Conservation (phyloP, 148 eudicot genomes). For the Chenopodium album region DNA sequence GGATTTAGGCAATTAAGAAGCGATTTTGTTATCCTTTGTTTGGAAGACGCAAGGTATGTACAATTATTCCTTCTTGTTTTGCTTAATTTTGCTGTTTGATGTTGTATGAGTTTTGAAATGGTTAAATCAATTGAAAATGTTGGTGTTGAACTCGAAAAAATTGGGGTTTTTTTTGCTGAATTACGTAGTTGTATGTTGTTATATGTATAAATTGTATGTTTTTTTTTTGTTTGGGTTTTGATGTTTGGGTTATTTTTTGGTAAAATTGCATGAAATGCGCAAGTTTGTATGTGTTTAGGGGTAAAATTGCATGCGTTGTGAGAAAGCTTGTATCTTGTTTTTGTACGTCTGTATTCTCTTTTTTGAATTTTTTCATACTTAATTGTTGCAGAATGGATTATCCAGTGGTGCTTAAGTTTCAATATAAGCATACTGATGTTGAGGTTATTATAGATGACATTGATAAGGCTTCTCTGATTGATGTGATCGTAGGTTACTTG, state of each 20-base stretch:
- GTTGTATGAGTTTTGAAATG: too few species aligned
- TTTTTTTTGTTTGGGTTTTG: too few species aligned
- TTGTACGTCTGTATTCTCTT: neutral
- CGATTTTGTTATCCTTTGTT: too few species aligned
- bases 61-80: too few species aligned
- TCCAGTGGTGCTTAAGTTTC: neutral
- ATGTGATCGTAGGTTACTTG: neutral
- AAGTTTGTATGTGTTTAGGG: too few species aligned
- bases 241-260: neutral
- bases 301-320: too few species aligned
- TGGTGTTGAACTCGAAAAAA: too few species aligned
- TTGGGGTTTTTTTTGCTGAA: neutral
- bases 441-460: neutral
- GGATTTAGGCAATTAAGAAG: too few species aligned
- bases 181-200: neutral
- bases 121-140: too few species aligned
- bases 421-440: neutral
- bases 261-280: neutral
- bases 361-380: neutral
- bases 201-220: neutral
- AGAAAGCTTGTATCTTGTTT: too few species aligned
- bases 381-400: neutral
- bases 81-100: too few species aligned
- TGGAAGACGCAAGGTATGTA: too few species aligned
- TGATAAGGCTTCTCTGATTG: neutral